phyloP scores from a whole-genome alignment of 2,329 filamentous ascomycete genomes.

The Pyricularia grisea region DNA sequence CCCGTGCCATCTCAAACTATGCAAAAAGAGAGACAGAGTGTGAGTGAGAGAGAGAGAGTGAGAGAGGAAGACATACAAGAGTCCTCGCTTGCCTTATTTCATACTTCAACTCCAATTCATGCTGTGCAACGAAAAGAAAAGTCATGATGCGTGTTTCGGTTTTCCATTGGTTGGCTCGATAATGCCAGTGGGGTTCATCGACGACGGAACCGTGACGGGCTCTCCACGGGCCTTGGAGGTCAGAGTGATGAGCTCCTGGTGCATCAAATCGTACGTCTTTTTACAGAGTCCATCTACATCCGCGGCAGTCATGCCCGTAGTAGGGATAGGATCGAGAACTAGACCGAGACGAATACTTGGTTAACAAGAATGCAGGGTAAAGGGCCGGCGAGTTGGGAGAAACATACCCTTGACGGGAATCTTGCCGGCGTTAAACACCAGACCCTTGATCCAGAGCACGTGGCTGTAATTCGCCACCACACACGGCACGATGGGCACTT shows the following conservation, averaged over 20 bases:
- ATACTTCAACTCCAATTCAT: background rate
- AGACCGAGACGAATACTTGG: background rate
- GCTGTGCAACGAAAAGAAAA: background rate
- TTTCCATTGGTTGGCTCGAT: constrained; percentile 22
- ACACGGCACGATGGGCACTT: constrained; percentile 84
- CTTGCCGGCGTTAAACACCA: constrained; percentile 56
- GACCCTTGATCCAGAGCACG: constrained; percentile 53
- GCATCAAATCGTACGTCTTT: constrained; percentile 65
- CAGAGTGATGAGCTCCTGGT: constrained; percentile 50
- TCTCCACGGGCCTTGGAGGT: constrained; percentile 39
- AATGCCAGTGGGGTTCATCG: constrained; percentile 17
- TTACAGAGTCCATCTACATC: constrained; percentile 69
- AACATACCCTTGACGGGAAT: constrained; percentile 66
- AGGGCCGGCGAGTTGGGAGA: background rate
- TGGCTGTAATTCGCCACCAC: constrained; percentile 74
- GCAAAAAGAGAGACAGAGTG: constrained; percentile 1
- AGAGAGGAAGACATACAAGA: background rate
- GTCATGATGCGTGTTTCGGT: background rate
- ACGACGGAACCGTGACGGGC: constrained; percentile 18
- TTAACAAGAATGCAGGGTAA: background rate
- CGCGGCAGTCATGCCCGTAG: constrained; percentile 58
- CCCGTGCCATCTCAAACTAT: background rate
- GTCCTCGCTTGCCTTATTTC: background rate
- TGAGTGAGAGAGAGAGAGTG: too few relatives aligned
- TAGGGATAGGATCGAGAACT: constrained; percentile 77